Evolutionary conservation across 345 rosid species (phyloP).

Genomic region (Excoecaria agallocha): DNA sequence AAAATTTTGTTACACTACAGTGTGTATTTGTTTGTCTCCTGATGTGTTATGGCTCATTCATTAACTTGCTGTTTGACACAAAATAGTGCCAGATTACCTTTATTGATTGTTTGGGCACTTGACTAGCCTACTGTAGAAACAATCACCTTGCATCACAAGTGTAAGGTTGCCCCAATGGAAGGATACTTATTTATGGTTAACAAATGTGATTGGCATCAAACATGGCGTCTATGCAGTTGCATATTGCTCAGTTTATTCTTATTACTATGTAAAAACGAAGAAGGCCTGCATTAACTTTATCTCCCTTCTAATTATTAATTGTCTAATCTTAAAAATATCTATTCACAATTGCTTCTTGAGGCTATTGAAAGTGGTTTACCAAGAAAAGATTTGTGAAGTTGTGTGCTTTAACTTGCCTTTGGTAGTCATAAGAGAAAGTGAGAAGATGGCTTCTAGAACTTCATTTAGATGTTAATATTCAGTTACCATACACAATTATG

Average conservation of each 20-base stretch:
- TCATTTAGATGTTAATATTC: not conserved
- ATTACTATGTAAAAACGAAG: not conserved
- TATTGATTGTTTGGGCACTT: not conserved
- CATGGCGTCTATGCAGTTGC: not conserved
- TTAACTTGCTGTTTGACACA: not conserved
- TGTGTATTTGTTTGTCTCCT: not conserved
- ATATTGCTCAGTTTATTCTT: not conserved
- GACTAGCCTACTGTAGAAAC: not conserved
- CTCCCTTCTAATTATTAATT: not conserved
- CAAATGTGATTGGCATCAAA: not conserved
- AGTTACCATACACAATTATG: no score
- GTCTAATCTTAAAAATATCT: no score
- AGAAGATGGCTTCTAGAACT: not conserved
- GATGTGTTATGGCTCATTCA: not conserved
- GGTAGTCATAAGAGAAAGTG: not conserved
- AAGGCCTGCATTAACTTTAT: not conserved
- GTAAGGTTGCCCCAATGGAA: not conserved
- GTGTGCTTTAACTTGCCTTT: not conserved
- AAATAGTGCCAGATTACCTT: not conserved
- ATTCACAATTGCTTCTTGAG: not conserved
- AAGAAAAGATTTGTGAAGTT: not conserved
- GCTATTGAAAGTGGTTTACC: not conserved
- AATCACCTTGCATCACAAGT: not conserved
- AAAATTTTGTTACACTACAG: not conserved
- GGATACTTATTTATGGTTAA: no score